Percentiles rank a stretch among this genome's conserved stretches.
Evolutionary conservation across 495 filamentous ascomycete genomes (phyloP).

Genomic region (Penicillium goetzii): DNA sequence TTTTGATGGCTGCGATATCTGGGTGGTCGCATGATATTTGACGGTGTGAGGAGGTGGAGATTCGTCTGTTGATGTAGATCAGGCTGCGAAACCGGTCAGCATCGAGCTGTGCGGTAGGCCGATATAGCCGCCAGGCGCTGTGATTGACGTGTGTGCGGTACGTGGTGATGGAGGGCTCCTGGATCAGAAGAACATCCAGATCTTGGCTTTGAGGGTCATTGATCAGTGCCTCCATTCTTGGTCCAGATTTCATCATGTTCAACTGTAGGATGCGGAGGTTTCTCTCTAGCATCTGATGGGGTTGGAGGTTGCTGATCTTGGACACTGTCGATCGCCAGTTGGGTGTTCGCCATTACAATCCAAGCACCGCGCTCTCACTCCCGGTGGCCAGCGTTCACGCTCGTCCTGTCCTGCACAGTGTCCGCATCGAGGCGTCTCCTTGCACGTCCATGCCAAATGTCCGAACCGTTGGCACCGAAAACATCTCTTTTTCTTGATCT

Average conservation of each 20-base stretch:
- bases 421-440: slow-evolving; percentile 24
- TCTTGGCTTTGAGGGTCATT: slow-evolving; percentile 30
- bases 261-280: slow-evolving; percentile 30
- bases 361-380: not conserved
- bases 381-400: slow-evolving; percentile 24
- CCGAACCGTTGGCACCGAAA: slow-evolving; percentile 34
- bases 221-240: slow-evolving; percentile 36
- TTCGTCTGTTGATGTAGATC: slow-evolving; percentile 30
- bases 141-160: slow-evolving; percentile 34
- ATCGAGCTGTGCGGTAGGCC: slow-evolving; percentile 19
- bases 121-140: slow-evolving; percentile 36
- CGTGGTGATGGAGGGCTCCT: slow-evolving; percentile 29
- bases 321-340: too few relatives aligned
- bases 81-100: slow-evolving; percentile 27
- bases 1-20: not conserved
- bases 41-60: not conserved
- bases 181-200: slow-evolving; percentile 34
- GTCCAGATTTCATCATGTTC: slow-evolving; percentile 34
- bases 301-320: too few relatives aligned
- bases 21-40: not conserved
- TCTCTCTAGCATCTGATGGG: not conserved
- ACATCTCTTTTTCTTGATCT: slow-evolving; percentile 31
- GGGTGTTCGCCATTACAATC: too few relatives aligned
- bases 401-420: slow-evolving; percentile 12
- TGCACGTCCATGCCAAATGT: slow-evolving; percentile 35